Evolutionary conservation across 2,329 filamentous ascomycete species (phyloP).

Genomic region (Aspergillus fructus): DNA sequence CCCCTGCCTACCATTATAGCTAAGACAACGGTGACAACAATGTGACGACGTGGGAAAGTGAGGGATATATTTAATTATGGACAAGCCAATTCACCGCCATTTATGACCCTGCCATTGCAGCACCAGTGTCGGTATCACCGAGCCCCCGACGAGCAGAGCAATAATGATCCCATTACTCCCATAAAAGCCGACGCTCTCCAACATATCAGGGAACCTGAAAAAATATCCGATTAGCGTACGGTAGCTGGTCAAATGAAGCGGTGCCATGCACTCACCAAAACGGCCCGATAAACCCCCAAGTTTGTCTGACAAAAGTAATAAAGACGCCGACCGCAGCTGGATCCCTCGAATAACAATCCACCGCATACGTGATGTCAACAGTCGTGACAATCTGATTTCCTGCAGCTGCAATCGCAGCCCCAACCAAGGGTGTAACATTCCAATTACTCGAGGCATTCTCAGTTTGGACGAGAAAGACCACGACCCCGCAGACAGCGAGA

Average conservation of each 20-base stretch:
- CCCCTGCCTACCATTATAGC: too few species aligned
- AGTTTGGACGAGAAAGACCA: too few species aligned
- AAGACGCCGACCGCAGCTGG: slow-evolving; percentile 61
- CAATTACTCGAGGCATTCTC: too few species aligned
- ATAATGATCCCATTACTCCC: slow-evolving; percentile 27
- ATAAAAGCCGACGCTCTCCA: slow-evolving; percentile 31
- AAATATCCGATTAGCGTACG: slow-evolving; percentile 6
- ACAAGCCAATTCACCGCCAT: background rate
- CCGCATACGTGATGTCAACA: slow-evolving; percentile 58
- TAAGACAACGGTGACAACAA: too few species aligned
- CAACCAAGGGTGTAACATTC: slow-evolving; percentile 53
- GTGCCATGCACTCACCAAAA: slow-evolving; percentile 32
- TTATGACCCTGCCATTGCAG: slow-evolving; percentile 26
- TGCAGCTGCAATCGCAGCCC: slow-evolving; percentile 50
- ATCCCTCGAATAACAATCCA: slow-evolving; percentile 58
- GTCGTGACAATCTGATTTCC: slow-evolving; percentile 65
- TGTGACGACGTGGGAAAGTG: too few species aligned
- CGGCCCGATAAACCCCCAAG: slow-evolving; percentile 38
- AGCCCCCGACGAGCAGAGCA: slow-evolving; percentile 26
- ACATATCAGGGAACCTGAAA: slow-evolving; percentile 33
- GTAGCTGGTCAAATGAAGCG: background rate
- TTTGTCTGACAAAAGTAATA: slow-evolving; percentile 52
- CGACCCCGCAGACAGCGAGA: too few species aligned
- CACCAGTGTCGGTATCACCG: slow-evolving; percentile 30
- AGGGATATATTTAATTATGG: too few species aligned